A percentile compares a stretch with the other conserved stretches of the same genome.
Evolutionary conservation across 768 basidiomycete species (phyloP).

Genomic region (Mycena capillaripes): DNA sequence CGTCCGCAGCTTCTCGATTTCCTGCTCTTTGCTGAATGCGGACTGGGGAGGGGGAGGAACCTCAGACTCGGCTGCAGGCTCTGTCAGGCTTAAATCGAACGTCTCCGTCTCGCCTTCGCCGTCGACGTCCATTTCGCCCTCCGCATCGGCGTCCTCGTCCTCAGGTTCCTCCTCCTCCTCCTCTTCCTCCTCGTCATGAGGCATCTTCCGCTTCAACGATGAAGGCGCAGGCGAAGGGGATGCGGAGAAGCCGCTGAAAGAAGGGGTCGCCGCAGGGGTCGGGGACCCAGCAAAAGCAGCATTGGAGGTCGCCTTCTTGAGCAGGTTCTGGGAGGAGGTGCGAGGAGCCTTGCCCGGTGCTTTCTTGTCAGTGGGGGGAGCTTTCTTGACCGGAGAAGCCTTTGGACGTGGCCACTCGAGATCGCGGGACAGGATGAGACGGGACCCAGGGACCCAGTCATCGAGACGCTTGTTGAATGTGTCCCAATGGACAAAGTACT

Average conservation of each 20-base stretch:
- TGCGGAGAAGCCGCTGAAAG: slow-evolving; percentile 57
- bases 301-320: slow-evolving; percentile 80
- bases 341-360: slow-evolving; percentile 78
- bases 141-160: slow-evolving; percentile 69
- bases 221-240: slow-evolving; percentile 72
- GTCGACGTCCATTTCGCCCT: slow-evolving; percentile 82
- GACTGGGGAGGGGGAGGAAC: slow-evolving; percentile 61
- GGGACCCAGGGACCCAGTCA: slow-evolving; percentile 94
- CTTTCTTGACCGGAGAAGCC: slow-evolving; percentile 69
- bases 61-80: slow-evolving; percentile 63
- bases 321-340: slow-evolving; percentile 57
- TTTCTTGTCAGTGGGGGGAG: slow-evolving; percentile 49
- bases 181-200: slow-evolving; percentile 77
- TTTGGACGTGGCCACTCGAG: slow-evolving; percentile 98
- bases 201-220: slow-evolving; percentile 76
- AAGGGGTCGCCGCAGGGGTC: slow-evolving; percentile 71
- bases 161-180: slow-evolving; percentile 69
- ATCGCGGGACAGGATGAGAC: slow-evolving; percentile 86
- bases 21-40: slow-evolving; percentile 95
- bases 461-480: slow-evolving; percentile 99
- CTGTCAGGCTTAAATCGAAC: slow-evolving; percentile 72
- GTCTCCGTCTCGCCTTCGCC: slow-evolving; percentile 82
- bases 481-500: slow-evolving; percentile 99
- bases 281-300: slow-evolving; percentile 69
- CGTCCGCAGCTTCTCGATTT: slow-evolving; percentile 98